These are phyloP conservation scores for Chlorella variabilis DNA, from an alignment of 163 green algal genomes.

Conservation along the genomic window DNA sequence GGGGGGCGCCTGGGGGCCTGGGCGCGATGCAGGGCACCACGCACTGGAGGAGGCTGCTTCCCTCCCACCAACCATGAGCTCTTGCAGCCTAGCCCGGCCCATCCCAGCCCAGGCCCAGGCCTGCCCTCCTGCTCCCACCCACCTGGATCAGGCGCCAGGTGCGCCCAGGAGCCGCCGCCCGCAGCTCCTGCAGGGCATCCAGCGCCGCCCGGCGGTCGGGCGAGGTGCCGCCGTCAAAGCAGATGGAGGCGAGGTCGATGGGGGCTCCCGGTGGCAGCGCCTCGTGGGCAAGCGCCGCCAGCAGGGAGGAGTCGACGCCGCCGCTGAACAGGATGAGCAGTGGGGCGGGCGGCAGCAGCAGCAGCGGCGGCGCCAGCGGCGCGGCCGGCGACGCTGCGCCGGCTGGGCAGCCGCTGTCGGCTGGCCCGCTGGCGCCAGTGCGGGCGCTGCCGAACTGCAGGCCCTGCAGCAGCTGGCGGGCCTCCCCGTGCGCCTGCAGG, in stretches of 20 bases:
- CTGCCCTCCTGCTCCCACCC: too few relatives aligned
- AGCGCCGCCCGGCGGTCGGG: constrained; percentile 82
- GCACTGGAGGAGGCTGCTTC: too few relatives aligned
- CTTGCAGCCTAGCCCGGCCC: too few relatives aligned
- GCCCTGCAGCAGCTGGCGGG: neutral
- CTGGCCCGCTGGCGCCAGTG: neutral
- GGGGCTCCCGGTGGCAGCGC: constrained; percentile 53
- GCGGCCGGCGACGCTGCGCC: neutral
- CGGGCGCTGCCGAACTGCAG: neutral
- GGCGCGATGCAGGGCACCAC: too few relatives aligned
- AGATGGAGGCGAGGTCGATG: constrained; percentile 92
- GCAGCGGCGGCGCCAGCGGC: neutral
- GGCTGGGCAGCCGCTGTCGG: neutral
- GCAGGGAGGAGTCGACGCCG: constrained; percentile 90
- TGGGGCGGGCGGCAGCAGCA: constrained; percentile 39
- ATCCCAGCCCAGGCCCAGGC: too few relatives aligned
- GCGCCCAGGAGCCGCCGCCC: constrained; percentile 59
- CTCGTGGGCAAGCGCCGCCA: constrained; percentile 83
- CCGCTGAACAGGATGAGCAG: constrained; percentile 94
- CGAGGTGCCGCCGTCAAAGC: constrained; percentile 81
- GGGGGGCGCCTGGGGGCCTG: too few relatives aligned
- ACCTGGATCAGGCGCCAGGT: constrained; percentile 82
- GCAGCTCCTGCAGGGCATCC: constrained; percentile 75
- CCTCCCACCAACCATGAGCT: too few relatives aligned
- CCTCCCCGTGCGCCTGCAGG: neutral